Base-by-base conservation (phyloP, 2,329 filamentous ascomycete species). In the Xylaria sp. region DNA sequence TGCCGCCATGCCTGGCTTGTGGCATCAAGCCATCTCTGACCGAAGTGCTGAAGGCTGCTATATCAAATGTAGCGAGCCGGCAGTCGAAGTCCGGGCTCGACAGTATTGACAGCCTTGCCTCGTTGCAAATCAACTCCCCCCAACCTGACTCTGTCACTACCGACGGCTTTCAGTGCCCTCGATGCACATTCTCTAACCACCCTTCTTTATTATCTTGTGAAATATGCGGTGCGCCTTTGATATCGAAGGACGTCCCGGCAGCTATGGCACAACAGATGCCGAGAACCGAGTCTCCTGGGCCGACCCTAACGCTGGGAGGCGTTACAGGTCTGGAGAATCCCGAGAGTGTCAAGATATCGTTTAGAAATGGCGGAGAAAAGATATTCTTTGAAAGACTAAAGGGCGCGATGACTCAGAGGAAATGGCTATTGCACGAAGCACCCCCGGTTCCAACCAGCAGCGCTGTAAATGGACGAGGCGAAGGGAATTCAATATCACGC, bases 121-220 rank as follows among this genome's bases (percentile, higher is more conserved):
- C 46, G 55, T 58, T 57, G 57, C 65, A 69, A 59, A 63, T 66
- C 61, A 52, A 50, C 51, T 41, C 65, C 61, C 20, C 67, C 41
- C 39, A 65, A 46, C 60, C 25, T 60, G 23, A 69, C 48, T 23
- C 66, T n/a, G 18, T 56, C 15, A 69, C 46, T 39, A 58, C 64
- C 9, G 76, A 74, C 72, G 59, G 77, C 73, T 88, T 90, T 69
- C 84, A 88, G 63, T 99, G 96, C 76, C 93, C 94, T 8, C 87
- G 96, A 70, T 99, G 96, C 78, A 99, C 96, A 0, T 98, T 98
- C 76, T 86, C 91, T 48, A 99, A 99, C 74, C 94, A 98, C 77
- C 93, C 94, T 0, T 97, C 93, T 2, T 82, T 99, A 13, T 82
- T 90, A 13, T 89, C 90, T 5, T 99, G 96, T 77, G 96, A 99